A percentile compares a stretch with the other conserved stretches of the same genome.
Evolutionary conservation across 2,329 filamentous ascomycete species (phyloP).

Genomic region (Aspergillus pseudonomiae): DNA sequence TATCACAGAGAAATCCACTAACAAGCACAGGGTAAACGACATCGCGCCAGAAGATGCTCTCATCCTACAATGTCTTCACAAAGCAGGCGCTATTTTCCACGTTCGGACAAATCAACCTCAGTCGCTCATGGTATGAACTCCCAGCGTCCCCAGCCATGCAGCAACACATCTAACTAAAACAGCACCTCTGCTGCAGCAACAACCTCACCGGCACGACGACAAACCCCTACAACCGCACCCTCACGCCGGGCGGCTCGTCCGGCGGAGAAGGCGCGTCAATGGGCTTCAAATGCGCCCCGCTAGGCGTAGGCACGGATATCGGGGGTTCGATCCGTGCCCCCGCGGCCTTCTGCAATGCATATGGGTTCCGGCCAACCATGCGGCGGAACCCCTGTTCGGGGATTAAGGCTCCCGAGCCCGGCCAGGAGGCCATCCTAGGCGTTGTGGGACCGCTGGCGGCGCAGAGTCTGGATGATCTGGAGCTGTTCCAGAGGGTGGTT

Average conservation of each 20-base stretch:
- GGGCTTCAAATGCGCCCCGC: conserved; percentile 44
- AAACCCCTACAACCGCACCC: conserved; percentile 45
- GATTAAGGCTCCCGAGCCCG: conserved; percentile 30
- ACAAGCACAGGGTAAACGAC: conserved; percentile 36
- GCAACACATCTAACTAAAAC: conserved; percentile 11
- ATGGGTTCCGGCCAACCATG: conserved; percentile 47
- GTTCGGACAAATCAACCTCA: conserved; percentile 50
- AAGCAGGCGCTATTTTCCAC: conserved; percentile 47
- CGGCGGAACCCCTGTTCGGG: conserved; percentile 36
- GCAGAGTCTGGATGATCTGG: conserved; percentile 35
- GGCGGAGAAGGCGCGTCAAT: conserved; percentile 50
- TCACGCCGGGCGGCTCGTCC: conserved; percentile 47
- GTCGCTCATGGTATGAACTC: conserved; percentile 38
- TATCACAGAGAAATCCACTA: neutral
- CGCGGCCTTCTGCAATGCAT: conserved; percentile 49
- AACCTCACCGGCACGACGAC: conserved; percentile 45
- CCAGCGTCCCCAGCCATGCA: neutral
- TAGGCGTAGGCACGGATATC: conserved; percentile 53
- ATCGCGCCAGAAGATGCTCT: conserved; percentile 40
- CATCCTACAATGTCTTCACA: conserved; percentile 34
- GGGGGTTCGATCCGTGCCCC: conserved; percentile 51
- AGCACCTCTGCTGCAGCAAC: conserved; percentile 43
- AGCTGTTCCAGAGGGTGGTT: conserved; percentile 43
- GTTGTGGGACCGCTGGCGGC: conserved; percentile 35
- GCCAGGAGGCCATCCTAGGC: conserved; percentile 44